A percentile compares a stretch with the other conserved stretches of the same genome.
Evolutionary conservation across 352 stramenopile genomes (phyloP).

Genomic region (Globisporangium nunn): DNA sequence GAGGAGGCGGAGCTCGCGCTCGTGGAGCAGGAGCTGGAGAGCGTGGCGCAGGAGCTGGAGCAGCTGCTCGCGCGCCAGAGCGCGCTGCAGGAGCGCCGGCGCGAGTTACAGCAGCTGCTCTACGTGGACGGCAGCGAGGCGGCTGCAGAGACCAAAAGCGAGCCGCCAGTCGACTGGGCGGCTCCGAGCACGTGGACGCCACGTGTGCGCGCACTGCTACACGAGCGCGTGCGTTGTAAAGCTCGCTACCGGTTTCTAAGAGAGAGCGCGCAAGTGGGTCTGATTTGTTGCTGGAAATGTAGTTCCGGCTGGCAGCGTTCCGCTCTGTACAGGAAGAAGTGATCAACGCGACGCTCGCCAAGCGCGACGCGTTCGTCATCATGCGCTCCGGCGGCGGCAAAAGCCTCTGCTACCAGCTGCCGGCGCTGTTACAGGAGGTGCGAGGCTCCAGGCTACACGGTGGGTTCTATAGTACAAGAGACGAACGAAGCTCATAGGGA

Average conservation of each 20-base stretch:
- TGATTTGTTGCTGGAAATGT: too few relatives aligned
- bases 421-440: conserved; percentile 64
- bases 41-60: conserved; percentile 47
- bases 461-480: not conserved
- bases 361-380: conserved; percentile 88
- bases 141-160: not conserved
- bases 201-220: conserved; percentile 23
- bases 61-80: conserved; percentile 41
- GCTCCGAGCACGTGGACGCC: conserved; percentile 33
- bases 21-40: conserved; percentile 47
- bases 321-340: conserved; percentile 87
- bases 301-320: conserved; percentile 84
- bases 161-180: conserved; percentile 27
- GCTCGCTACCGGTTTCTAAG: too few relatives aligned
- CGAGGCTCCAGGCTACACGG: not conserved
- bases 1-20: conserved; percentile 32
- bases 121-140: conserved; percentile 9
- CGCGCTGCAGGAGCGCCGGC: conserved; percentile 40
- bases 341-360: conserved; percentile 86
- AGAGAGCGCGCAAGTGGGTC: too few relatives aligned
- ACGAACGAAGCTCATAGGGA: not conserved
- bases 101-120: conserved; percentile 29
- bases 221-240: conserved; percentile 14
- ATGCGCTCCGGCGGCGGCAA: conserved; percentile 89
- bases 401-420: conserved; percentile 88